phyloP scores from a whole-genome alignment of 345 rosid species.

The Arabidopsis arenosa region DNA sequence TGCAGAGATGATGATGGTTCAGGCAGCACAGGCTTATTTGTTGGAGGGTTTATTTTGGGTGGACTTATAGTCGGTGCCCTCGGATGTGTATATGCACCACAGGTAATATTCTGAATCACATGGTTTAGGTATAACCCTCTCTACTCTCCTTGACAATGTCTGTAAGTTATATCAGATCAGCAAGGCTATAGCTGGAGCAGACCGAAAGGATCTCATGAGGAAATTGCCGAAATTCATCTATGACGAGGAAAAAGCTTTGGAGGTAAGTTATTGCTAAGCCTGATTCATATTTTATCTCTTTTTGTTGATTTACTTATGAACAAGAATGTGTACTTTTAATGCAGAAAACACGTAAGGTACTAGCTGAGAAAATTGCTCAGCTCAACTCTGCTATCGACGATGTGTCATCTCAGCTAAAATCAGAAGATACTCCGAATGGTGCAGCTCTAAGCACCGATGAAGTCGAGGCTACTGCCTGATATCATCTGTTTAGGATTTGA shows the following conservation, averaged over 20 bases:
- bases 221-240: slow-evolving; percentile 96
- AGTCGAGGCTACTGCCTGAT: slow-evolving; percentile 64
- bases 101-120: slow-evolving; percentile 56
- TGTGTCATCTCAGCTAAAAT: slow-evolving; percentile 74
- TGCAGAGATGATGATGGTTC: slow-evolving; percentile 72
- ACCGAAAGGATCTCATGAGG: slow-evolving; percentile 88
- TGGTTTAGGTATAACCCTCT: slow-evolving; percentile 8
- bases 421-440: slow-evolving; percentile 69
- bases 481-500: slow-evolving; percentile 22
- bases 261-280: slow-evolving; percentile 54
- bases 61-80: slow-evolving; percentile 89
- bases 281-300: neutral
- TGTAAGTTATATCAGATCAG: slow-evolving; percentile 59
- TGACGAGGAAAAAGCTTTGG: slow-evolving; percentile 93
- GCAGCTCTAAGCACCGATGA: slow-evolving; percentile 62
- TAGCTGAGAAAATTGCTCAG: slow-evolving; percentile 83
- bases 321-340: slow-evolving; percentile 26
- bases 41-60: slow-evolving; percentile 92
- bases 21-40: slow-evolving; percentile 64
- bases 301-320: neutral
- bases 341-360: slow-evolving; percentile 81
- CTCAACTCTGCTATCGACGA: slow-evolving; percentile 87
- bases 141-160: neutral
- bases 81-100: slow-evolving; percentile 95
- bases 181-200: slow-evolving; percentile 78